Percentiles rank a stretch among this genome's conserved stretches.
These are phyloP conservation scores for Ottelia alismoides DNA, from an alignment of 106 monocot genomes.

Conservation along the genomic window DNA sequence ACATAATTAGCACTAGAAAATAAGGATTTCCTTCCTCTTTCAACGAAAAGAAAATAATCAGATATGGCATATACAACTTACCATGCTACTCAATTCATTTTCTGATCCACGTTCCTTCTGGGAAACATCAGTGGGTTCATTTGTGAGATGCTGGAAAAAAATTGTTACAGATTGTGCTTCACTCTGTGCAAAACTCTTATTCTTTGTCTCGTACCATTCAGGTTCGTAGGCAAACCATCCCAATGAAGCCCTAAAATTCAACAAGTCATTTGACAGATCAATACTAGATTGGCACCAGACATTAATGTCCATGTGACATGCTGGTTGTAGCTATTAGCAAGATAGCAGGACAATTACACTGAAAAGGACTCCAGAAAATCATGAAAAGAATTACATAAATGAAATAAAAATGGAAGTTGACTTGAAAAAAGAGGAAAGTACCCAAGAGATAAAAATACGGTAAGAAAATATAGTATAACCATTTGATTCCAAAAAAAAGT, in stretches of 20 bases:
- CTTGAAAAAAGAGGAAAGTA: no score
- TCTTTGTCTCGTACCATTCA: constrained; percentile 88
- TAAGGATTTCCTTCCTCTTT: neutral
- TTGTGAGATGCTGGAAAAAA: constrained; percentile 70
- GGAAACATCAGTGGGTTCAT: constrained; percentile 32
- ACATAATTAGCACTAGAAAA: neutral
- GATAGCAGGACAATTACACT: no score
- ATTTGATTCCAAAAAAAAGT: no score
- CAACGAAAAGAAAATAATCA: neutral
- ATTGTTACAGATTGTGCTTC: constrained; percentile 92
- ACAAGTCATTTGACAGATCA: no score
- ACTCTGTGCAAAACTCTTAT: constrained; percentile 73
- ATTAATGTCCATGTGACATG: no score
- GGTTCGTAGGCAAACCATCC: constrained; percentile 91
- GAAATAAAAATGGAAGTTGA: no score
- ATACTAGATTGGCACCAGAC: no score
- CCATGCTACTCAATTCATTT: constrained; percentile 41
- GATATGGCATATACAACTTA: constrained; percentile 4
- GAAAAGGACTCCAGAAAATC: no score
- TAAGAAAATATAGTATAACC: no score
- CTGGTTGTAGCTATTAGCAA: no score
- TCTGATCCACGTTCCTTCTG: constrained; percentile 34
- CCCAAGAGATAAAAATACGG: no score
- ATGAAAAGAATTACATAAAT: no score
- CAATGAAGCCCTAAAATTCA: constrained; percentile 53